Base-by-base conservation (phyloP, 768 basidiomycete species). In the Floccularia luteovirens region DNA sequence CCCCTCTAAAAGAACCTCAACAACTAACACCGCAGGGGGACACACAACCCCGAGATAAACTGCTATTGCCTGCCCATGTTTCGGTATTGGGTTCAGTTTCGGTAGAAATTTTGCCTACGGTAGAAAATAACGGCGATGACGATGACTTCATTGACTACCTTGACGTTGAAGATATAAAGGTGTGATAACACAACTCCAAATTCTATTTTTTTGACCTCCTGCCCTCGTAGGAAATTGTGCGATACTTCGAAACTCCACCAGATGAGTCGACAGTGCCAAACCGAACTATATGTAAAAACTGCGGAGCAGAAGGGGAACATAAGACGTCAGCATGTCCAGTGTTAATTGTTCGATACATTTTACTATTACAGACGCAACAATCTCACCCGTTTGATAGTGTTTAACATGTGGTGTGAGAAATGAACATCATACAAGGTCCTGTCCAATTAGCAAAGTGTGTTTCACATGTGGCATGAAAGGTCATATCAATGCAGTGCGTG, bases 401-500 rank as follows among this genome's bases (percentile, higher is more conserved):
- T 55, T 84, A 42, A 88, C 82, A 19, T 90, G 88, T 52, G 88
- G 88, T 42, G 83, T 72, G 22, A 76, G 81, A 36, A 75, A 90
- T 50, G 87, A 90, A 45, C 88, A 90, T 57, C 64, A 69, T 2
- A 88, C 88, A 13, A 69, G 79, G 28, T 76, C 77, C 37, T 90
- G 87, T 59, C 85, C 87, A 2, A 82, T 87, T 44, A 79, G 77
- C 59, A 89, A 89, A 58, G 78, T 73, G 0, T 90, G 88, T 51
- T 90, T 77, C 50, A 72, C 67, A 2, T 90, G 88, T 49, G 83
- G 83, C 12, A 86, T 87, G 83, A 85, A 83, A 54, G 88, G 88
- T 1, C 87, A 89, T 52, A 74, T 88, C 40, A 84, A 72, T 47
- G 69, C 63, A 42, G 87, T 85, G 48, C 36, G 72, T 57, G 10